phyloP scores from a whole-genome alignment of 441 rosid species.

The Lagerstroemia fauriei region DNA sequence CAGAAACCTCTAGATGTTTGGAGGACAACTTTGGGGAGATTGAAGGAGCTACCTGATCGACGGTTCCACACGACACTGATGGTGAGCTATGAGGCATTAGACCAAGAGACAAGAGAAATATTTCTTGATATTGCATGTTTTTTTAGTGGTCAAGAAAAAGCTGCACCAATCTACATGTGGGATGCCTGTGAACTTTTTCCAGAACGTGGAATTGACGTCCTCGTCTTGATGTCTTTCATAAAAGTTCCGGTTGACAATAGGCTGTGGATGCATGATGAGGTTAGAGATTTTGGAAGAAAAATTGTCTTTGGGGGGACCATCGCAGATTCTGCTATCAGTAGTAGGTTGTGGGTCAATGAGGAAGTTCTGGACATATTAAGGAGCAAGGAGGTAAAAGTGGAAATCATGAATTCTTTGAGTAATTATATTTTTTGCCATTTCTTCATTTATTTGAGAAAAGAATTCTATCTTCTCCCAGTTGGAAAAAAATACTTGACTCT shows the following conservation, averaged over 20 bases:
- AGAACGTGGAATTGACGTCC: not conserved
- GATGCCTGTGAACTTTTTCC: slow-evolving; percentile 2
- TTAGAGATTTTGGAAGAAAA: slow-evolving; percentile 15
- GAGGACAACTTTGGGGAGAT: accelerated
- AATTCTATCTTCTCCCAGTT: not conserved
- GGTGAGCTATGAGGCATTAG: not conserved
- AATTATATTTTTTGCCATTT: not conserved
- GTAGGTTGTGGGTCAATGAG: not conserved
- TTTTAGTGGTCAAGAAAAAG: not conserved
- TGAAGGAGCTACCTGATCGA: accelerated
- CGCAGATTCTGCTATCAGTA: not conserved
- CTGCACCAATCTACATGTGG: slow-evolving; percentile 10
- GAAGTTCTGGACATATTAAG: not conserved
- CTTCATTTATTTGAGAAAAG: not conserved
- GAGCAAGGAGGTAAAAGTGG: not conserved
- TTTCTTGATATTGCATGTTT: slow-evolving; percentile 18
- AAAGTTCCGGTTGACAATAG: not conserved
- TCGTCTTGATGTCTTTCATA: not conserved
- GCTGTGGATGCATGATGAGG: slow-evolving; percentile 1
- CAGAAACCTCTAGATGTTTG: accelerated
- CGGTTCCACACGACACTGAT: not conserved
- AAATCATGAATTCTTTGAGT: not conserved
- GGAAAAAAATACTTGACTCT: not conserved
- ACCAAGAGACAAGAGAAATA: not conserved
- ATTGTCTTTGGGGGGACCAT: not conserved